Percentiles rank a stretch among this genome's conserved stretches.
Conservation (phyloP, 208 protist genomes). For the Acanthamoeba triangularis region DNA sequence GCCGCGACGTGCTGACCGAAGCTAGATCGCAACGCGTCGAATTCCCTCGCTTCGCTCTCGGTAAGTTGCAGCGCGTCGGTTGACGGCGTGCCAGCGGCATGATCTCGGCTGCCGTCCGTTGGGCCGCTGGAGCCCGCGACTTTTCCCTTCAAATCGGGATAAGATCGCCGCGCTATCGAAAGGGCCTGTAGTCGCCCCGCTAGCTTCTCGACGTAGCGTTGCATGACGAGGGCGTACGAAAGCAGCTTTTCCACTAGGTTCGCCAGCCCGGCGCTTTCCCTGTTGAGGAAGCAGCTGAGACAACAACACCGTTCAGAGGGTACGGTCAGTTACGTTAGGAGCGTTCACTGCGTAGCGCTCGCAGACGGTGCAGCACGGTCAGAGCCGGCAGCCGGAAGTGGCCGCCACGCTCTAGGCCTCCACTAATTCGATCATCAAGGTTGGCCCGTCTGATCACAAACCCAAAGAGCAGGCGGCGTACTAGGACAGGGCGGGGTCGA, state of each 20-base stretch:
- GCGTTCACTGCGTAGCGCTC: neutral
- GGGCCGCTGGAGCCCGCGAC: neutral
- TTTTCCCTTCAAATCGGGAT: conserved; percentile 5
- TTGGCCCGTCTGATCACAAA: too few relatives aligned
- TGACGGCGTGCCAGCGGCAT: neutral
- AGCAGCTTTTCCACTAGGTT: neutral
- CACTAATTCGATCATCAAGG: too few relatives aligned
- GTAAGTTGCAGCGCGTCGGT: neutral
- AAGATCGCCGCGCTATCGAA: neutral
- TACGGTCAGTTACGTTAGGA: neutral
- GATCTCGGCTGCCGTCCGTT: neutral
- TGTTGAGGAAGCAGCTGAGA: conserved; percentile 37
- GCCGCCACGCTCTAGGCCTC: too few relatives aligned
- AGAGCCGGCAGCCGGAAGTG: too few relatives aligned
- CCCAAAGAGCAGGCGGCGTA: neutral
- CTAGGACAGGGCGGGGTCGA: conserved; percentile 34
- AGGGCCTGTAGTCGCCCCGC: neutral
- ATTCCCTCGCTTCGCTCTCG: neutral
- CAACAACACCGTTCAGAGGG: neutral
- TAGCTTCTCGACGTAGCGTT: neutral
- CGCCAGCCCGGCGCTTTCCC: neutral
- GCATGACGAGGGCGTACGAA: neutral
- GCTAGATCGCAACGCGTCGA: neutral
- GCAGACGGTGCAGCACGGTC: too few relatives aligned
- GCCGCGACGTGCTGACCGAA: conserved; percentile 22